Evolutionary conservation across 495 filamentous ascomycete genomes (phyloP).

Genomic region (Penicillium dipodomyicola): DNA sequence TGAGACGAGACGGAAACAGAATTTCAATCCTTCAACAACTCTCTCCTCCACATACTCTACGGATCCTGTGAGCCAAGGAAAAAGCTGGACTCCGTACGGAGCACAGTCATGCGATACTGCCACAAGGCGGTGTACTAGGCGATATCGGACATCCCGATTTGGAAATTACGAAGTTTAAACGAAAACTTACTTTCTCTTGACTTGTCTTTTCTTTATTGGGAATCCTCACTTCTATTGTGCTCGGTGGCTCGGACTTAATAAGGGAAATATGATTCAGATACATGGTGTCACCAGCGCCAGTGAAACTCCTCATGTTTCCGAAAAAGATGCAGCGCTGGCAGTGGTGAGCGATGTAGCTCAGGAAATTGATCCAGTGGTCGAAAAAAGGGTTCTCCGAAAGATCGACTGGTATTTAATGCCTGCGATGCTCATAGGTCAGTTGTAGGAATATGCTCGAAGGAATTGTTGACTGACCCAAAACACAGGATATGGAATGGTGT

Average conservation of each 20-base stretch:
- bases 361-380: constrained; percentile 51
- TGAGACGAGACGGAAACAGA: too few species aligned
- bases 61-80: too few species aligned
- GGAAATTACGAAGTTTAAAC: constrained; percentile 20
- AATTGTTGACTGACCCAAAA: background rate
- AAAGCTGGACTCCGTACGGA: too few species aligned
- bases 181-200: constrained; percentile 12
- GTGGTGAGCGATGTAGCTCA: constrained; percentile 52
- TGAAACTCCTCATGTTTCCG: constrained; percentile 21
- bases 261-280: constrained; percentile 22
- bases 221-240: too few species aligned
- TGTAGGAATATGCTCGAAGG: background rate
- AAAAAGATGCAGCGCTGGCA: constrained; percentile 47
- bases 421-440: constrained; percentile 62
- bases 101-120: too few species aligned
- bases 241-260: too few species aligned
- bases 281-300: constrained; percentile 15
- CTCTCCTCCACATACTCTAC: too few species aligned
- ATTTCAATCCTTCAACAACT: too few species aligned
- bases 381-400: constrained; percentile 60
- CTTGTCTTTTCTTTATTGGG: too few species aligned
- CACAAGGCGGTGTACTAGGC: constrained; percentile 1
- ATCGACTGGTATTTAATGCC: constrained; percentile 71
- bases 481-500: constrained; percentile 66
- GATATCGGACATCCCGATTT: constrained; percentile 23